Conservation (phyloP, 495 filamentous ascomycete species). For the Neurospora sp. region DNA sequence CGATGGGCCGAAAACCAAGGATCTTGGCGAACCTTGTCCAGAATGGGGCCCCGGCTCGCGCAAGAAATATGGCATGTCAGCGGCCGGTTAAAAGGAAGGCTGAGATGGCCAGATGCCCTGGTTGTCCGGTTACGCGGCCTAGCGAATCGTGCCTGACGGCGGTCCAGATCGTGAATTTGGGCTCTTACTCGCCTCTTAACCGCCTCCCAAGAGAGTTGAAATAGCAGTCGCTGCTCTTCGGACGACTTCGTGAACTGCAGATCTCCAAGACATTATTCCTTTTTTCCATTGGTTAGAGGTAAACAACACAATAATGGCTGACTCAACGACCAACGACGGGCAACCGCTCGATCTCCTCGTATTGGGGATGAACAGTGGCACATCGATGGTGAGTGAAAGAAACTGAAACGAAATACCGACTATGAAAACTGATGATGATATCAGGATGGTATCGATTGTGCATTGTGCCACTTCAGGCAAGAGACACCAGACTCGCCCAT, state of each 20-base stretch:
- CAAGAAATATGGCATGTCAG: background rate
- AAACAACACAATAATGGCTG: background rate
- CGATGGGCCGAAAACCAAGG: background rate
- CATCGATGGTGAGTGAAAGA: constrained; percentile 23
- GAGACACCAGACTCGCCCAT: constrained; percentile 37
- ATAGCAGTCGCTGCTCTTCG: background rate
- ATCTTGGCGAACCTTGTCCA: background rate
- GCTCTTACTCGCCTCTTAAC: background rate
- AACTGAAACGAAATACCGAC: background rate
- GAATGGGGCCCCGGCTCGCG: background rate
- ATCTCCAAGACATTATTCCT: background rate
- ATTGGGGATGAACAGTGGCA: constrained; percentile 42
- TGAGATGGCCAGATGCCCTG: background rate
- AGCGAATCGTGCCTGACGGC: background rate
- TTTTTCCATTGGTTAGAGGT: background rate
- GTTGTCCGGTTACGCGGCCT: background rate
- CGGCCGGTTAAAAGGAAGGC: background rate
- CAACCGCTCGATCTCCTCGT: constrained; percentile 33
- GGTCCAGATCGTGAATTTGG: background rate
- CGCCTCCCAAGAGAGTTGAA: background rate
- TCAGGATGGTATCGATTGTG: constrained; percentile 41
- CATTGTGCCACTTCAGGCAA: constrained; percentile 40
- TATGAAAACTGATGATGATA: background rate
- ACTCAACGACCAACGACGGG: background rate
- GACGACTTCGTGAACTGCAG: background rate